phyloP scores from a whole-genome alignment of 2,329 filamentous ascomycete genomes.

The Pseudogymnoascus sp. region DNA sequence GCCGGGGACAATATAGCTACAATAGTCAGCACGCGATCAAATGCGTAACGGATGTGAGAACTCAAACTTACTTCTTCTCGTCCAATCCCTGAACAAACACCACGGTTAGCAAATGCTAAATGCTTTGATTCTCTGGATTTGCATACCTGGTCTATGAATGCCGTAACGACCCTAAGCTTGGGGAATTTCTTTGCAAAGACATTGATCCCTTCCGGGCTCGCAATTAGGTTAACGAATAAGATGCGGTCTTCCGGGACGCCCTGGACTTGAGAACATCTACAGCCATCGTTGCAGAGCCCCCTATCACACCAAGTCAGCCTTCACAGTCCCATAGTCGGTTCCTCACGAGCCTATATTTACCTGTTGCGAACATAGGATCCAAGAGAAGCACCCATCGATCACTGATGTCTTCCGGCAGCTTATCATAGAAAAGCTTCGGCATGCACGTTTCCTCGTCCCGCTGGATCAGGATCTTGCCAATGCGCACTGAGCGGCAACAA shows the following conservation, averaged over 20 bases:
- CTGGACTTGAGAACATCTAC: slow-evolving; percentile 85
- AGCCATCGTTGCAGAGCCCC: slow-evolving; percentile 93
- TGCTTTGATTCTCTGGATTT: neutral
- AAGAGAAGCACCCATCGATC: slow-evolving; percentile 88
- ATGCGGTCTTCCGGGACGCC: slow-evolving; percentile 95
- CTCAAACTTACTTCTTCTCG: slow-evolving; percentile 77
- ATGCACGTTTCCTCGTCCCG: slow-evolving; percentile 88
- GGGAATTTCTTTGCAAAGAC: slow-evolving; percentile 88
- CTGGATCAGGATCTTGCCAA: slow-evolving; percentile 98
- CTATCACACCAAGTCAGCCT: slow-evolving; percentile 38
- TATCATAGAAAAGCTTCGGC: slow-evolving; percentile 96
- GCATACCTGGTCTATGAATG: slow-evolving; percentile 76
- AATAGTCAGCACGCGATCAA: slow-evolving; percentile 17
- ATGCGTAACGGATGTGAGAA: neutral
- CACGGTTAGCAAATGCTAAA: neutral
- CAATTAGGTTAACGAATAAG: slow-evolving; percentile 92
- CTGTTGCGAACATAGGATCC: slow-evolving; percentile 99
- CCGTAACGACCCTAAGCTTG: slow-evolving; percentile 83
- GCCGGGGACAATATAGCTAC: slow-evolving; percentile 88
- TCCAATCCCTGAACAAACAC: slow-evolving; percentile 62
- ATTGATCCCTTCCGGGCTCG: slow-evolving; percentile 86
- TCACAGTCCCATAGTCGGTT: neutral
- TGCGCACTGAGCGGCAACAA: slow-evolving; percentile 94
- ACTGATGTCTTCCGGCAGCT: slow-evolving; percentile 88
- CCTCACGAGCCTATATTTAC: slow-evolving; percentile 39